Percentiles rank a stretch among this genome's conserved stretches.
Conservation (phyloP, 2,329 filamentous ascomycete genomes). For the Paracorniculantispora psalliotae region DNA sequence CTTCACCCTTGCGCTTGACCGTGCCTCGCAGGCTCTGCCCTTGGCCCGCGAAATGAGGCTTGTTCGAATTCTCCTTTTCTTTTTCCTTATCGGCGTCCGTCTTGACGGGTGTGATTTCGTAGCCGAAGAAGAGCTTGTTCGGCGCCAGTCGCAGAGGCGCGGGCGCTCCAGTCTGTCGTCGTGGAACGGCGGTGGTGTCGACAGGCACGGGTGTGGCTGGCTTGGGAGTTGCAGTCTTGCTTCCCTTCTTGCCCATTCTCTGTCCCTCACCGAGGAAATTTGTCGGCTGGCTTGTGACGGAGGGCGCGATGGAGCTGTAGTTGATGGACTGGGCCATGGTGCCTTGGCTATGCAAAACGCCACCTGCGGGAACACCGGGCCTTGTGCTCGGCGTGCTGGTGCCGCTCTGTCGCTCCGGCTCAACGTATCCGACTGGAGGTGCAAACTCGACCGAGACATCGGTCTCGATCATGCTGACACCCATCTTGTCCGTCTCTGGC, state of each 20-base stretch:
- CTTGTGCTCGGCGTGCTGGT: constrained; percentile 75
- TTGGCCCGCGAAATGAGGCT: constrained; percentile 75
- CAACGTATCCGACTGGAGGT: constrained; percentile 87
- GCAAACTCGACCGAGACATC: constrained; percentile 97
- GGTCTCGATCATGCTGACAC: constrained; percentile 92
- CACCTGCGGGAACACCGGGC: constrained; percentile 62
- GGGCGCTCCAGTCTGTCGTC: constrained; percentile 64
- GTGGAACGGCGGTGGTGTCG: constrained; percentile 27
- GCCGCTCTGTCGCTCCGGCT: constrained; percentile 73
- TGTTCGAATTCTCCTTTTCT: constrained; percentile 57
- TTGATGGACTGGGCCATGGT: constrained; percentile 99
- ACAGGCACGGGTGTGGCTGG: constrained; percentile 62
- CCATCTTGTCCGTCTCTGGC: constrained; percentile 74
- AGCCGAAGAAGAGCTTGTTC: constrained; percentile 95
- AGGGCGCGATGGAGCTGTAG: constrained; percentile 83
- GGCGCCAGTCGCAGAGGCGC: constrained; percentile 79
- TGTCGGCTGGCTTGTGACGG: constrained; percentile 63
- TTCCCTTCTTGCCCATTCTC: constrained; percentile 75
- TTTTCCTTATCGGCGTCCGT: constrained; percentile 67
- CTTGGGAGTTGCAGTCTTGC: constrained; percentile 62
- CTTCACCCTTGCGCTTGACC: constrained; percentile 64
- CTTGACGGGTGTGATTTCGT: constrained; percentile 84
- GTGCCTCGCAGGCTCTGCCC: constrained; percentile 72
- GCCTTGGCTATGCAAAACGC: constrained; percentile 75
- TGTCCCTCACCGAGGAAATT: constrained; percentile 80